Percentiles rank a stretch among this genome's conserved stretches.
phyloP scores from a whole-genome alignment of 352 stramenopile species.

The Thalassiosira oceanica region DNA sequence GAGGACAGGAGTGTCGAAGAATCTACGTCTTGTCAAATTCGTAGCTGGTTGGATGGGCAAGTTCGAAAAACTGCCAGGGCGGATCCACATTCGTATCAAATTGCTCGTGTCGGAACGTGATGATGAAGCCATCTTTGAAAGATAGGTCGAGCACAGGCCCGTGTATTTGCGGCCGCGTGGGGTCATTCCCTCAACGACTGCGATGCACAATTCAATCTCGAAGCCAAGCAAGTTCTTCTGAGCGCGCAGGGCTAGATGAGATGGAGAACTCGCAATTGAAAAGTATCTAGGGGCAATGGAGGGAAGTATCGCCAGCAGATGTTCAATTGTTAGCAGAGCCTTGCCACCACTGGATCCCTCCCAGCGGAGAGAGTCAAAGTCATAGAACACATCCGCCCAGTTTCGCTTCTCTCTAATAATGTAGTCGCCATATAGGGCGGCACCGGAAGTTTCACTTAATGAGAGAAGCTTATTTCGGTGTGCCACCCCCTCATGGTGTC shows the following conservation, averaged over 20 bases:
- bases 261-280: conserved; percentile 73
- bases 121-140: conserved; percentile 33
- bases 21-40: not conserved
- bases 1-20: conserved; percentile 60
- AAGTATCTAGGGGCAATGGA: conserved; percentile 70
- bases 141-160: conserved; percentile 69
- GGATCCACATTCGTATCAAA: conserved; percentile 64
- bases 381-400: conserved; percentile 75
- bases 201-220: conserved; percentile 70
- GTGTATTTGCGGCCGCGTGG: conserved; percentile 58
- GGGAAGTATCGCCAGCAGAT: conserved; percentile 57
- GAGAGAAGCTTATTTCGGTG: conserved; percentile 64
- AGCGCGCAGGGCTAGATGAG: conserved; percentile 13
- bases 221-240: conserved; percentile 23
- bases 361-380: conserved; percentile 72
- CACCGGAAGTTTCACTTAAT: conserved; percentile 60
- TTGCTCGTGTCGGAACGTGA: not conserved
- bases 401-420: conserved; percentile 75
- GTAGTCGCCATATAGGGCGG: conserved; percentile 77
- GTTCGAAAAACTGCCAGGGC: conserved; percentile 67
- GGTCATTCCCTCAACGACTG: conserved; percentile 68
- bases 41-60: conserved; percentile 41
- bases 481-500: conserved; percentile 41
- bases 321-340: conserved; percentile 44
- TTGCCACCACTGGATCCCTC: not conserved